Base-by-base conservation (phyloP, 306 rosid species). In the Mimosa pudica region DNA sequence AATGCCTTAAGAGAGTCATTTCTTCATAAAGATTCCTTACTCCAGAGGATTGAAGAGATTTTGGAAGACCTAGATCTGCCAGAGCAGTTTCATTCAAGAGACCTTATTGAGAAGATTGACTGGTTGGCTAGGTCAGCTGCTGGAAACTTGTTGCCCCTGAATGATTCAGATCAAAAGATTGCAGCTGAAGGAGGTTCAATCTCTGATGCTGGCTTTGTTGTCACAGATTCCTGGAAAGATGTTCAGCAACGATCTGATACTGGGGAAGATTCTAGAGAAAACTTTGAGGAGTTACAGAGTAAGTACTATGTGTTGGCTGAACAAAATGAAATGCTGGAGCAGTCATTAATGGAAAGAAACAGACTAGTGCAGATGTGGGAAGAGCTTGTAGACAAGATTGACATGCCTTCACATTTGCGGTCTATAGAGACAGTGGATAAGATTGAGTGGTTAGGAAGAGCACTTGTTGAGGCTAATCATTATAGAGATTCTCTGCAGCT, bases 271-370 rank as follows among this genome's bases (percentile, higher is more conserved):
- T 75, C 88, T 74, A 89, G 90, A 79, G 89, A 84, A 81, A 83
- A 81, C 63, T 86, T 84, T 81, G 97, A 91, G 82, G 99, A 93
- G 82, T 89, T 96, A 74, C 96, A 93, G 83, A 85, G 85, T 73
- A 93, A 85, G 82, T 93, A 84, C 78, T 96, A 90, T 73, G 90
- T 86, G 75, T 75, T 96, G 88, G 98, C 97, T 81, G 99, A 95
- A 83, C 99, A 95, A 84, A 95, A 95, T 87, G 99, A 91, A 89
- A 95, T 93, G 98, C 90, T 95, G 72, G 97, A 95, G 82, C 99
- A 93, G 76, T 93, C 99, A 52, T 88, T 95, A 84, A 88, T 90
- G 94, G 97, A 91, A 86, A 91, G 99, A 82, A 95, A 95, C 84
- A 85, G 85, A 80, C 73, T 91, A 49, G 92, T 93, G 73, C 99